phyloP scores from a whole-genome alignment of 129 eudicot species.

The sunflower (Helianthus annuus) region HanXRQr2.0-SUNRISE NC_035441.2:184618247-184618746 shows the following conservation, averaged over 20 bases:
- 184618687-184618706: conserved; percentile 34
- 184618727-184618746: conserved; percentile 59
- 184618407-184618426: neutral
- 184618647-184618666: conserved; percentile 61
- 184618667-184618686: conserved; percentile 47
- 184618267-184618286: conserved; percentile 43
- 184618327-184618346: conserved; percentile 55
- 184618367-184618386: neutral
- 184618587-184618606: conserved; percentile 64
- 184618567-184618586: conserved; percentile 53
- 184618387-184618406: neutral
- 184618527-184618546: conserved; percentile 74
- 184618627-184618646: conserved; percentile 88
- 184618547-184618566: conserved; percentile 55
- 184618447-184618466: conserved; percentile 61
- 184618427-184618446: conserved; percentile 50
- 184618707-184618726: conserved; percentile 61
- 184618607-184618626: conserved; percentile 73
- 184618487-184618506: conserved; percentile 81
- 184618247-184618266: conserved; percentile 58
- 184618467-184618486: conserved; percentile 71
- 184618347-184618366: conserved; percentile 50
- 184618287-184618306: conserved; percentile 48
- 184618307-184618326: conserved; percentile 50
- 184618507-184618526: conserved; percentile 92